These are phyloP conservation scores for Oemleria cerasiformis DNA, from an alignment of 306 rosid genomes.

Conservation along the genomic window DNA sequence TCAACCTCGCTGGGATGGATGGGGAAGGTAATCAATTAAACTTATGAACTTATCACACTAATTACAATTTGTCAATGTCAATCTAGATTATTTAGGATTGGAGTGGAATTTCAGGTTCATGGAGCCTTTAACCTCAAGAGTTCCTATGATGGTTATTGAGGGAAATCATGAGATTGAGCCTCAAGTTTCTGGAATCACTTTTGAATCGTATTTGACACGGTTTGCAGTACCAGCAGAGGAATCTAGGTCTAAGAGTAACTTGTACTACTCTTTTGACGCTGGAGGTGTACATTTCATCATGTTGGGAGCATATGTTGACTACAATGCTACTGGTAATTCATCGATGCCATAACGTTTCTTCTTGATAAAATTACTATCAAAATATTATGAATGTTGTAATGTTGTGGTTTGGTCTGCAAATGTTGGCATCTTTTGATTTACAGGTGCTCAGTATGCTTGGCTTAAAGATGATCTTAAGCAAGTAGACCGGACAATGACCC, in stretches of 20 bases:
- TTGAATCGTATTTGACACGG: constrained; percentile 66
- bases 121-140: constrained; percentile 69
- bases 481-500: constrained; percentile 60
- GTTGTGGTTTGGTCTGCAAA: not conserved
- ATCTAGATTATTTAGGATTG: not conserved
- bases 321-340: constrained; percentile 60
- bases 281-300: constrained; percentile 85
- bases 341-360: not conserved
- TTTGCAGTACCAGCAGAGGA: constrained; percentile 77
- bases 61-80: not conserved
- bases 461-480: constrained; percentile 53
- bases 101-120: constrained; percentile 57
- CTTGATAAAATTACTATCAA: not conserved
- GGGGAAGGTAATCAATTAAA: constrained; percentile 73
- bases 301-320: constrained; percentile 88
- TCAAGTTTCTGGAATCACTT: constrained; percentile 66
- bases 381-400: not conserved
- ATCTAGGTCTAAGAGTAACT: constrained; percentile 69
- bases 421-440: not conserved
- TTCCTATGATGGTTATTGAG: constrained; percentile 90
- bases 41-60: not conserved
- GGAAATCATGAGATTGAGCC: constrained; percentile 99
- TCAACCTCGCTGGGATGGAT: constrained; percentile 98
- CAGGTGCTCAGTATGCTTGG: constrained; percentile 87
- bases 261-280: constrained; percentile 79